Conservation (phyloP, 257 asterid species). For the Penstemon barbatus region DNA sequence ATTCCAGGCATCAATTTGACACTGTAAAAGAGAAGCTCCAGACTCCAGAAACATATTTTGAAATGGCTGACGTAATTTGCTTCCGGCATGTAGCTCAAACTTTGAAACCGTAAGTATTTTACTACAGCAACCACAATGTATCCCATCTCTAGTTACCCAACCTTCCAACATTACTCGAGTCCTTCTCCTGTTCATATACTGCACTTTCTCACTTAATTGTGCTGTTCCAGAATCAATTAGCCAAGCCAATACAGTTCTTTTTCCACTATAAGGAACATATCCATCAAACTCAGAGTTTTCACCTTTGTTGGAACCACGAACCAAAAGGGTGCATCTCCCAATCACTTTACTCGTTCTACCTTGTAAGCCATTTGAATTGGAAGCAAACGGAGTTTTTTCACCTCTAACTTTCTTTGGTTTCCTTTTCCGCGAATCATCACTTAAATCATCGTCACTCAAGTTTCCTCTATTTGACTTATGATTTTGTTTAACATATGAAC, state of each 20-base stretch:
- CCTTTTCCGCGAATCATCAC: slow-evolving; percentile 43
- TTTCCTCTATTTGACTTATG: slow-evolving; percentile 43
- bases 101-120: slow-evolving; percentile 87
- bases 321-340: slow-evolving; percentile 84
- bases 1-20: slow-evolving; percentile 94
- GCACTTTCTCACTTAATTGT: slow-evolving; percentile 74
- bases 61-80: slow-evolving; percentile 85
- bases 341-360: slow-evolving; percentile 67
- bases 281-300: slow-evolving; percentile 64
- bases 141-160: slow-evolving; percentile 93
- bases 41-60: slow-evolving; percentile 83
- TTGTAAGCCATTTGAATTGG: slow-evolving; percentile 44
- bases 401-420: slow-evolving; percentile 38
- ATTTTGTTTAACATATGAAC: slow-evolving; percentile 50
- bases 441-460: slow-evolving; percentile 40
- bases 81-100: slow-evolving; percentile 98
- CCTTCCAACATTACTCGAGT: slow-evolving; percentile 83
- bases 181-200: slow-evolving; percentile 85
- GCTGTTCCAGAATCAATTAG: slow-evolving; percentile 75
- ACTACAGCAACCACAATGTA: slow-evolving; percentile 98
- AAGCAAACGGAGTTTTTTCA: slow-evolving; percentile 35
- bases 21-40: slow-evolving; percentile 79
- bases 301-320: slow-evolving; percentile 65
- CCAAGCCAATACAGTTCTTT: slow-evolving; percentile 90
- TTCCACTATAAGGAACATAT: slow-evolving; percentile 75